Evolutionary conservation across 148 eudicot species (phyloP), one percentile per base, ranked within the genome.

Genomic region (Polygonum aviculare): DNA sequence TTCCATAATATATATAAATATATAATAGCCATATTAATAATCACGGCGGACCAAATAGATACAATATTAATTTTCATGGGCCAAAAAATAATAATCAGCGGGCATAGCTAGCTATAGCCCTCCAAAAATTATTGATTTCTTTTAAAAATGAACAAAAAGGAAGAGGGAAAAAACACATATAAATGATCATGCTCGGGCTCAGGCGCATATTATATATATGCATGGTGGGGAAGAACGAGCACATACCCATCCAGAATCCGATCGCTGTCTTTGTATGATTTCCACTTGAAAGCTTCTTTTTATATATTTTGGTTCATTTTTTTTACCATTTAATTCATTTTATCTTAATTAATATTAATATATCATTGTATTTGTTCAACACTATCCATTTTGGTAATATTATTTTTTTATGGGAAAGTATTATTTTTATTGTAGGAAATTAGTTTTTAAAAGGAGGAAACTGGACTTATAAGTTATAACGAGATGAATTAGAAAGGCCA

Each of bases 211-310:
- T 26, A 26, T 26, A 26, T 26, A 26, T 26, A 26, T 26, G 9
- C 15, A 65, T 65, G 72, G 72, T 67, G 72, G 72, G 72, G 72
- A 67, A 67, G 72, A 67, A 16, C 44, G 14, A 67, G 44, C 45
- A 67, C 72, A 36, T 38, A 67, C 45, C 44, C 9, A 3, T 12
- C 35, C n/a, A 63, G 40, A 63, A 67, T 67, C 72, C 38, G 18
- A 67, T 67, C 45, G 21, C 44, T 45, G 38, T 19, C 45, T 67
- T 67, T 67, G 45, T 67, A 35, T 67, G 72, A 67, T 67, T 38
- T 67, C 44, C 45, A 67, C 72, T 67, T 67, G 45, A 67, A 67
- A 5, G 19, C 45, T 38, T 60, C 21, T 0, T 2, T 10, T 10
- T 26, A n/a, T 60, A 5, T 26, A 10, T 22, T 4, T 9, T 3